phyloP scores from a whole-genome alignment of 2,329 filamentous ascomycete genomes.

The Clonostachys rhizophaga region DNA sequence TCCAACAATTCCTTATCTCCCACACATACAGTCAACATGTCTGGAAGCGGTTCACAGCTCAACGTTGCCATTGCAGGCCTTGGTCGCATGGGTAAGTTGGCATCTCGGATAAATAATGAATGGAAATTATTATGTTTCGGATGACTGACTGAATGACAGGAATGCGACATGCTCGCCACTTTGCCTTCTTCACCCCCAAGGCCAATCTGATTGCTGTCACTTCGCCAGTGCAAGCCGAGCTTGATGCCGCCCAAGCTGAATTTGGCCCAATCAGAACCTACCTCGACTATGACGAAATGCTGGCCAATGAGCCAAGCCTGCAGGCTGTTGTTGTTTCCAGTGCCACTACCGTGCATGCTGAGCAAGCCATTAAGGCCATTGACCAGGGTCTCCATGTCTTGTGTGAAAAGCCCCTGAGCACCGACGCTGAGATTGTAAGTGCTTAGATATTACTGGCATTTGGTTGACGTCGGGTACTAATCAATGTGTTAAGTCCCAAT shows the following conservation, averaged over 20 bases:
- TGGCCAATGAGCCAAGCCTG: slow-evolving; percentile 29
- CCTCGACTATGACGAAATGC: slow-evolving; percentile 38
- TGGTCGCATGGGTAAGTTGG: slow-evolving; percentile 41
- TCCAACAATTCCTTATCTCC: background rate
- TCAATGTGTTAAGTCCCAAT: slow-evolving; percentile 47
- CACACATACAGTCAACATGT: background rate
- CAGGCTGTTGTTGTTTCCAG: slow-evolving; percentile 35
- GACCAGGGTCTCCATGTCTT: slow-evolving; percentile 48
- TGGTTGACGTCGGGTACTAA: slow-evolving; percentile 17
- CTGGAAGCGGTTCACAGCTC: slow-evolving; percentile 15
- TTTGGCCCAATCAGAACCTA: slow-evolving; percentile 38
- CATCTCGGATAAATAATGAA: background rate
- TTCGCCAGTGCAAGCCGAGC: slow-evolving; percentile 35
- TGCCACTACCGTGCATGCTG: slow-evolving; percentile 48
- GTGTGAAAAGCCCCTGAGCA: slow-evolving; percentile 57
- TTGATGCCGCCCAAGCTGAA: slow-evolving; percentile 35
- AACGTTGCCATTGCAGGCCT: slow-evolving; percentile 42
- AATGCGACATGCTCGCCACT: slow-evolving; percentile 36
- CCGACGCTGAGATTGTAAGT: slow-evolving; percentile 52
- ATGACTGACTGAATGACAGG: slow-evolving; percentile 15
- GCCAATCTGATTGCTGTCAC: slow-evolving; percentile 44
- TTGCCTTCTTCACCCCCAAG: slow-evolving; percentile 36
- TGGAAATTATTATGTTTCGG: background rate
- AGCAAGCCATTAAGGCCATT: slow-evolving; percentile 53
- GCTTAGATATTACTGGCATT: slow-evolving; percentile 9